Base-by-base conservation (phyloP, 2,329 filamentous ascomycete genomes). In the Colletotrichum sp. region DNA sequence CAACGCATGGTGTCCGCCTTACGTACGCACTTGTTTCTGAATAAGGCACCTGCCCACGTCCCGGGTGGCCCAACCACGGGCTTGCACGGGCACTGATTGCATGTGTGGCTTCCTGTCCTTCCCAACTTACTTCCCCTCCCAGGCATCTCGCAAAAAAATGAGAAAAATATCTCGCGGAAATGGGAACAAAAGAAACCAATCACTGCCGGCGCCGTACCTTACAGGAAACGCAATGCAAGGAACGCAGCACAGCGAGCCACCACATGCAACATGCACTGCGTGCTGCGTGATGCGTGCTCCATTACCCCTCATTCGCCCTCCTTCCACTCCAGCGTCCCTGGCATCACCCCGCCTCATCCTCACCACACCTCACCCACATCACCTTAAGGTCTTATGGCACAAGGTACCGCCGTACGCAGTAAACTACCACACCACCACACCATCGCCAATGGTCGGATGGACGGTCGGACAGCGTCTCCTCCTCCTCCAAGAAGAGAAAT, bases 171-270 rank as follows among this genome's bases (percentile, higher is more conserved):
- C 55, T 59, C 26, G 55, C 24, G 21, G 16, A 30, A 30, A 30
- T 16, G 24, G 15, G 55, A 18, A 18, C 15, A 30, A 18, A 59
- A 59, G 24, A 59, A 60, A 60, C 57, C 57, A 28, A 32, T 60
- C 57, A 30, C 15, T 52, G 44, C 44, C 44, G 55, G 26, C 21
- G 16, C 24, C 28, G 70, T 68, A 68, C 64, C 73, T 73, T 76
- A 39, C 64, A 68, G 73, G 52, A 76, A 76, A 76, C 69, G 55
- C 62, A 73, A 73, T 73, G 70, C 64, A 68, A 76, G 70, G 73
- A 73, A 68, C 73, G 32, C 64, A 21, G 26, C 49, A 12, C 10
- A 24, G 28, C 28, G 26, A 62, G 18, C 28, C n/a, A 30, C 52
- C 24, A 64, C 34, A 55, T 68, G 64, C 70, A 30, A 10, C 21